Evolutionary conservation across 2,329 filamentous ascomycete genomes (phyloP).

Genomic region (Calonectria pteridis): DNA sequence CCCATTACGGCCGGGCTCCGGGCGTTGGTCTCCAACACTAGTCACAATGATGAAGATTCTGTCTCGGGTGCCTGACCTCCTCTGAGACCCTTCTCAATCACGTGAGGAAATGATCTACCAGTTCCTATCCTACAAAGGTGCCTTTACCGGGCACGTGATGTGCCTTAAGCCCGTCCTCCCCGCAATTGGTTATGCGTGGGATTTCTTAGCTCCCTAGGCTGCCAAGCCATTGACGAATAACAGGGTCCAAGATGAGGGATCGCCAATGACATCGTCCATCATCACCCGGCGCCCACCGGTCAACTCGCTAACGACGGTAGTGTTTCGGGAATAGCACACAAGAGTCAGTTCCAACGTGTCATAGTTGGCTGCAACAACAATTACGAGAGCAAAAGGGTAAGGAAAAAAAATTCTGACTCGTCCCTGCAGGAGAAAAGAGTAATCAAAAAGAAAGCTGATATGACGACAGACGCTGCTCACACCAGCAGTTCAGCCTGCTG

Average conservation of each 20-base stretch:
- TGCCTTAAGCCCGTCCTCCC: background rate
- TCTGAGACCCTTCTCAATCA: background rate
- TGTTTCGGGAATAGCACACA: background rate
- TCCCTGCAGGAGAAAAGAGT: background rate
- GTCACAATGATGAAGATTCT: background rate
- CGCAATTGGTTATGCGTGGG: background rate
- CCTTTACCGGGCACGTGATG: background rate
- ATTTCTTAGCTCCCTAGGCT: background rate
- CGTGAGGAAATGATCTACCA: background rate
- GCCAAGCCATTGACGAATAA: constrained; percentile 13
- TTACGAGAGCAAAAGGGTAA: background rate
- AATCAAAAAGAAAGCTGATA: background rate
- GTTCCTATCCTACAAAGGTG: background rate
- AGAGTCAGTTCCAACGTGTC: background rate
- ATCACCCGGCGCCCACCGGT: background rate
- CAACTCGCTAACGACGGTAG: background rate
- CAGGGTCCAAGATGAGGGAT: constrained; percentile 1
- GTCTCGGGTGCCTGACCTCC: constrained; percentile 4
- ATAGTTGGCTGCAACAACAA: background rate
- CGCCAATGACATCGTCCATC: constrained; percentile 3
- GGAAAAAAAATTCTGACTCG: background rate
- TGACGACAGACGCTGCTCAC: background rate
- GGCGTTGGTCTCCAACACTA: background rate
- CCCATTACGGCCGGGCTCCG: background rate
- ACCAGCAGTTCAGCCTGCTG: background rate